These are phyloP conservation scores for Ceratocystis colombiana DNA, from an alignment of 2,329 filamentous ascomycete species.

Conservation along the genomic window DNA sequence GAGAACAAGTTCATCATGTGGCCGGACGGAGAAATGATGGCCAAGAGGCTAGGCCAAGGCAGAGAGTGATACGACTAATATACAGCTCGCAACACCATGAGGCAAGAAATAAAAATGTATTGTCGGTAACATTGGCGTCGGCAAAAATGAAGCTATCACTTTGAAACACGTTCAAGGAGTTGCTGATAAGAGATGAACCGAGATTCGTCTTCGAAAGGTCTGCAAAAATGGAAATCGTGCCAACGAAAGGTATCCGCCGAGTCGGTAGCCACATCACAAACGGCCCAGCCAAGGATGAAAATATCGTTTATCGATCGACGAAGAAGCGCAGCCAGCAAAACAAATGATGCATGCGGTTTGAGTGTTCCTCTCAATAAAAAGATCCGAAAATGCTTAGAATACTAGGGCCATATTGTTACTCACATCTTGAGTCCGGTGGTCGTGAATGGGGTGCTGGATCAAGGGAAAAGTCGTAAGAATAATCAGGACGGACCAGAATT, in stretches of 20 bases:
- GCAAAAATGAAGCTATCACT: neutral
- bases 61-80: neutral
- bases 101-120: neutral
- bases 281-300: neutral
- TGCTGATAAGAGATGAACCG: neutral
- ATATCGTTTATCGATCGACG: slow-evolving; percentile 3
- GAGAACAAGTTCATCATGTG: neutral
- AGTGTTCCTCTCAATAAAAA: slow-evolving; percentile 1
- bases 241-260: neutral
- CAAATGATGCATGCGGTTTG: neutral
- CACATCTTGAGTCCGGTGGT: slow-evolving; percentile 40
- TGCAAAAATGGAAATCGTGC: neutral
- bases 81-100: neutral
- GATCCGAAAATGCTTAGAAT: neutral
- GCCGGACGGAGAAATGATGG: neutral
- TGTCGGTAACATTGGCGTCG: neutral
- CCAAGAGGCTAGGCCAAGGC: neutral
- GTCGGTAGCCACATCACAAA: slow-evolving; percentile 11
- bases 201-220: neutral
- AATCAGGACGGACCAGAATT: slow-evolving; percentile 25
- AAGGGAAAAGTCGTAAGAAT: slow-evolving; percentile 26
- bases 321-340: slow-evolving; percentile 13
- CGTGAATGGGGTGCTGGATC: slow-evolving; percentile 32
- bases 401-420: slow-evolving; percentile 29
- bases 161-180: neutral